Conservation (phyloP, 805 yeast genomes). For the Danielia reshetovae region DNA sequence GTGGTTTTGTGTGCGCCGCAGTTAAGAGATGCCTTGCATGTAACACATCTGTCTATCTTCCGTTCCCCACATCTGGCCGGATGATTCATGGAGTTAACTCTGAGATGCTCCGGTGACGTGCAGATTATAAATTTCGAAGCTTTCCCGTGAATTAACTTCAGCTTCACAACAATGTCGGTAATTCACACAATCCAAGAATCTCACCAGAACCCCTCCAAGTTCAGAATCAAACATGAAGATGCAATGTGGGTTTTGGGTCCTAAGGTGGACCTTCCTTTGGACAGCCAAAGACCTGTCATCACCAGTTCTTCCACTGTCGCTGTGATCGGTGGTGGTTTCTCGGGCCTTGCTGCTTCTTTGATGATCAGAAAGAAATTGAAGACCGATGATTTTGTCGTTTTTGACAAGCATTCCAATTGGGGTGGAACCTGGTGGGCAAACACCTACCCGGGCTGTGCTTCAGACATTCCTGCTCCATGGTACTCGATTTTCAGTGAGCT, state of each 20-base stretch:
- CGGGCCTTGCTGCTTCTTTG: conserved; percentile 33
- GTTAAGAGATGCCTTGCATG: too few relatives aligned
- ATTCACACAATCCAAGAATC: conserved; percentile 25
- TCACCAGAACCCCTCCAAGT: conserved; percentile 28
- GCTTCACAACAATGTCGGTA: too few relatives aligned
- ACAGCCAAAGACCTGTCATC: conserved; percentile 15
- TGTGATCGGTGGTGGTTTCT: conserved; percentile 41
- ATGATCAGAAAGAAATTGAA: conserved; percentile 23
- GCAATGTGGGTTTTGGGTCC: conserved; percentile 25
- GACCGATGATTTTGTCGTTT: conserved; percentile 28
- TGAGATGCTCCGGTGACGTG: too few relatives aligned
- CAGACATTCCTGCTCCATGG: conserved; percentile 42
- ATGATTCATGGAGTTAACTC: too few relatives aligned
- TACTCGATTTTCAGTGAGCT: conserved; percentile 33
- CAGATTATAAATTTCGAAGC: too few relatives aligned
- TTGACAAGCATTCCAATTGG: conserved; percentile 36
- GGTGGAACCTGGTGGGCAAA: conserved; percentile 47
- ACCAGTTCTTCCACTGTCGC: conserved; percentile 27
- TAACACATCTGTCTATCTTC: too few relatives aligned
- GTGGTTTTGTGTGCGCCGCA: too few relatives aligned
- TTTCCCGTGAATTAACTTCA: too few relatives aligned
- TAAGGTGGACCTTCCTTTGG: conserved; percentile 13
- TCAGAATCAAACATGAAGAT: conserved; percentile 25
- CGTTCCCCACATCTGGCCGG: too few relatives aligned
- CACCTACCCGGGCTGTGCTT: conserved; percentile 44